These are phyloP conservation scores for Fusarium incarnatum DNA, from an alignment of 2,329 filamentous ascomycete species.

Conservation along the genomic window DNA sequence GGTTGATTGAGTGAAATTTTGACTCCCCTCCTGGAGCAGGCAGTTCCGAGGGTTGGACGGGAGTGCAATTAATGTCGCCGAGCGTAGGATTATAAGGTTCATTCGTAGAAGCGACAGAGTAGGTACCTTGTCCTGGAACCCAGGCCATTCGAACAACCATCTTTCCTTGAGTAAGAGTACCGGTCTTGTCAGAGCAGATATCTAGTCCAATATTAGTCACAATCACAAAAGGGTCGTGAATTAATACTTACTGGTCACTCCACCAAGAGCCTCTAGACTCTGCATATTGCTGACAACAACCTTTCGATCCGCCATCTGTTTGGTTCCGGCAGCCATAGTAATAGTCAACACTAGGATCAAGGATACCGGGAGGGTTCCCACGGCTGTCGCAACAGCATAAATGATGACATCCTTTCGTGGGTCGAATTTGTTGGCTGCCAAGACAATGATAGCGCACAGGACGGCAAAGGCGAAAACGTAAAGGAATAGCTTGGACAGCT, in stretches of 20 bases:
- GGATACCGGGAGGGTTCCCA: constrained; percentile 60
- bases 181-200: constrained; percentile 51
- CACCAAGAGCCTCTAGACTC: constrained; percentile 58
- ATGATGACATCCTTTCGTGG: constrained; percentile 53
- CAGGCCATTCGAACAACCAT: constrained; percentile 51
- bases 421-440: constrained; percentile 45
- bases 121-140: constrained; percentile 47
- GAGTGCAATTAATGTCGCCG: constrained; percentile 35
- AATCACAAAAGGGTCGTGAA: background rate
- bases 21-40: constrained; percentile 33
- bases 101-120: constrained; percentile 45
- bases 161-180: constrained; percentile 52
- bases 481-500: constrained; percentile 74
- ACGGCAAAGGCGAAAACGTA: constrained; percentile 56
- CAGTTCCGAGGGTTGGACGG: constrained; percentile 32
- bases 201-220: constrained; percentile 27
- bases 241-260: constrained; percentile 57
- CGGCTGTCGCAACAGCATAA: constrained; percentile 56
- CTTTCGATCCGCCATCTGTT: constrained; percentile 60
- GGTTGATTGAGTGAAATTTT: constrained; percentile 46
- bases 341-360: constrained; percentile 67
- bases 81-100: constrained; percentile 47
- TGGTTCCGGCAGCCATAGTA: constrained; percentile 65
- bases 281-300: constrained; percentile 61
- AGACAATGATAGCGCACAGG: constrained; percentile 38